Evolutionary conservation across 192 early-diverging fungal species (phyloP).

Genomic region (Backusella sp.): DNA sequence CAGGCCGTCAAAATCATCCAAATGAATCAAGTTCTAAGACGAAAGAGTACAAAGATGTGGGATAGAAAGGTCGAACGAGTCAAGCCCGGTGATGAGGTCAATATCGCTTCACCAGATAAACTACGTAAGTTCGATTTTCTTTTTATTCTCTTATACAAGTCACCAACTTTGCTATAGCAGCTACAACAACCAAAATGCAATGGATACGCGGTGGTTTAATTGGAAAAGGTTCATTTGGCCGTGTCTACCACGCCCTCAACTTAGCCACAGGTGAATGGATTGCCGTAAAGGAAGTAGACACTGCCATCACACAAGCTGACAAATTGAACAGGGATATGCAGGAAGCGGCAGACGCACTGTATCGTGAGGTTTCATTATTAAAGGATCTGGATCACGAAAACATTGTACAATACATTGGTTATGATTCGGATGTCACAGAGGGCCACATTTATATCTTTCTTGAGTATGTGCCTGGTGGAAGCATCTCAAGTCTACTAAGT

Average conservation of each 20-base stretch:
- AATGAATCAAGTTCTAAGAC: slow-evolving; percentile 22
- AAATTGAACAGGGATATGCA: slow-evolving; percentile 35
- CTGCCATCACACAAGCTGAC: slow-evolving; percentile 49
- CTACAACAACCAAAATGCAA: slow-evolving; percentile 40
- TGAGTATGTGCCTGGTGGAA: slow-evolving; percentile 95
- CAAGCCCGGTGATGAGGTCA: slow-evolving; percentile 29
- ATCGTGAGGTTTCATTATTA: slow-evolving; percentile 71
- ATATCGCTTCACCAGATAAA: background rate
- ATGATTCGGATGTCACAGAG: slow-evolving; percentile 19
- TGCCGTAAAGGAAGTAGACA: slow-evolving; percentile 78
- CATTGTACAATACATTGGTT: slow-evolving; percentile 90
- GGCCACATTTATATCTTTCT: slow-evolving; percentile 83
- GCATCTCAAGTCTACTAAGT: slow-evolving; percentile 73
- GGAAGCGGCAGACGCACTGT: slow-evolving; percentile 54
- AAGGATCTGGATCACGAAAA: slow-evolving; percentile 80
- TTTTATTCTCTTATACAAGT: too few species aligned
- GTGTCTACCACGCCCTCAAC: slow-evolving; percentile 74
- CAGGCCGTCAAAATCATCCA: slow-evolving; percentile 15
- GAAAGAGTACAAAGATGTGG: slow-evolving; percentile 51
- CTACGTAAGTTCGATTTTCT: background rate
- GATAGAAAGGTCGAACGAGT: slow-evolving; percentile 39
- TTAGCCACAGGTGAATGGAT: slow-evolving; percentile 71
- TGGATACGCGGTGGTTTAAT: slow-evolving; percentile 78
- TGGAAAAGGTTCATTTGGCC: slow-evolving; percentile 80
- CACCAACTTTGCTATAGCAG: background rate